Base-by-base conservation (phyloP, 176 grass and related monocot species). In the Melocanna baccifera region DNA sequence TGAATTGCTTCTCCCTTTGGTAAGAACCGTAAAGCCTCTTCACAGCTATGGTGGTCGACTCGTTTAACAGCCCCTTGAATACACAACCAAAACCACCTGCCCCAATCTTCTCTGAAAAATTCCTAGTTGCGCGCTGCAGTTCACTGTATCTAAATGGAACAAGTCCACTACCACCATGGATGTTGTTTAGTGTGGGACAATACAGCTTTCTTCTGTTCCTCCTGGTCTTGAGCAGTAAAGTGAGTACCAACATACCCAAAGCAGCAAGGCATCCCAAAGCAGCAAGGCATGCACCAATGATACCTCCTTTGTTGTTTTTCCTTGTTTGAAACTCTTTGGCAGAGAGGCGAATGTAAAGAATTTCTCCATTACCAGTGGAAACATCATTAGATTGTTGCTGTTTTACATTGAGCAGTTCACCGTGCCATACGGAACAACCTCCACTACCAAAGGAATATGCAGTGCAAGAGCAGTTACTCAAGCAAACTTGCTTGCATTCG, bases 81-180 rank as follows among this genome's bases (percentile, higher is more conserved):
- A 91, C 90, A 11, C 77, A 91, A 50, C 86, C 85, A 48, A 88
- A 91, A 22, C 90, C 56, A 20, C 89, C 89, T 59, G n/a, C 73
- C 0, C 89, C 85, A 4, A 91, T 36, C 74, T 40, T 83, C 14
- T 86, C 77, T 6, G 71, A 81, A 69, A 91, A 91, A 67, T 86
- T 78, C 30, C 52, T 78, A 26, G 90, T 91, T 45, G 81, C 37
- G 29, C 9, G 73, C 46, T 57, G 48, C 82, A 91, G 32, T 37
- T 91, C 82, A 30, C 9, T 19, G 11, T 88, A 85, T 66, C 28
- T 57, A 66, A 91, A 91, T n/a, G 32, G 30, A 76, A 4, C 9
- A 7, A 57, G 53, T 12, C 47, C 48, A 12, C 25, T 22, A n/a
- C 7, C 19, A 46, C 78, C 29, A 37, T 67, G 63, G 9, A 57